Evolutionary conservation across 179 eudicot genomes (phyloP), one percentile per base, ranked within the genome.

Genomic region (Camellia oleifera): DNA sequence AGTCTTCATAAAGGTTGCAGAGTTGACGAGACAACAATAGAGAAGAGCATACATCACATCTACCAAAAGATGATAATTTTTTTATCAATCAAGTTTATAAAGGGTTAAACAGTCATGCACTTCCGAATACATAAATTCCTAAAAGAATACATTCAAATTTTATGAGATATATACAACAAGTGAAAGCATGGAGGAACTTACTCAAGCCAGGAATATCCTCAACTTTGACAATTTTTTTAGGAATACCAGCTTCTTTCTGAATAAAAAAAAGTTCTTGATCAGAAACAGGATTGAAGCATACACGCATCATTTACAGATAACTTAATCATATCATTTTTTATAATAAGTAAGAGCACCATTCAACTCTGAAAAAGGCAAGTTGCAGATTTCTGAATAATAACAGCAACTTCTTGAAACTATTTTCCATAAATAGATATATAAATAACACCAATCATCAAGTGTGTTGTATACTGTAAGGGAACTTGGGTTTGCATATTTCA

Each of bases 191-290:
- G 50, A 50, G 48, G 69, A 81, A 85, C 99, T 90, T 85, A 95
- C 99, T 92, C 84, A 95, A 85, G 67, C 99, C 98, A 79, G 92
- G 95, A 78, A 95, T 94, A 46, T 94, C 98, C 83, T 95, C 98
- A 75, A 90, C 91, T 81, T 94, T 95, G 87, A 89, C 79, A 65
- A 88, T 74, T 83, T 82, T 92, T 81, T 89, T 92, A 14, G 93
- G 91, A 82, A 88, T 83, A 77, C 96, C 97, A 78, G 92, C 92
- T 84, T 95, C 98, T 83, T 91, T 94, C 98, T 95, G 90, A 44
- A 79, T 45, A 82, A 67, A 26, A 75, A 32, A 78, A 81, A 32
- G 53, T 52, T 9, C 18, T 46, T 79, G 7, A 61, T 79, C 54
- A 75, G 69, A 9, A 15, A 10, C 4, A 20, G 50, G 26, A 32